Evolutionary conservation across 371 early-diverging fungal species (phyloP), one percentile per base, ranked within the genome.

Genomic region (Apophysomyces ossiformis): DNA sequence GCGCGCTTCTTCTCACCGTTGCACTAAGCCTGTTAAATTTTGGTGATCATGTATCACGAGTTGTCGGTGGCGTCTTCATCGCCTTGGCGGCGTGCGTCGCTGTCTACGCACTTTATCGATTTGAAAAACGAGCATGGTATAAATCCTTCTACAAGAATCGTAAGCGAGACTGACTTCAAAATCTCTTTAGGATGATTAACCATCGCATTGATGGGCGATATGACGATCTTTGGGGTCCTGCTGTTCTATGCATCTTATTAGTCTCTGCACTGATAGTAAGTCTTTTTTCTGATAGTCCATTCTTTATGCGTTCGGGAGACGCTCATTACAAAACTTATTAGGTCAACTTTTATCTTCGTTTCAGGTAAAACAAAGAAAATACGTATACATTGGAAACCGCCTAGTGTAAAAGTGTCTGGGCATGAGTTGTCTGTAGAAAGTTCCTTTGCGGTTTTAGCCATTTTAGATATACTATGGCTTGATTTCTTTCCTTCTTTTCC

Each of bases 11-110:
- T 4, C 86, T 91, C 1, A 89, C 89, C 7, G 81, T 96, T 5
- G 88, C 93, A 15, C 69, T 96, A 35, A 95, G 90, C 12, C 71
- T 96, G 66, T 74, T 96, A 36, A 96, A 96, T 78, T 93, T 93
- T 86, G 93, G 94, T 60, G 93, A 94, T 76, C 70, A 75, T 43
- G 80, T 89, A 0, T 90, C 91, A 12, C 86, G 87, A n/a, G 86
- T 91, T 65, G 87, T 90, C 32, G 94, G 92, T 13, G 86, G 89
- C 8, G 76, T 93, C 16, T 94, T 97, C 68, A 92, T 93, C 5
- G 75, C 73, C 66, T 71, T 75, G 37, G 47, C 77, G 39, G 73
- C 75, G 13, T 67, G 57, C 46, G 87, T 94, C 50, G 89, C 92
- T 71, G 72, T 94, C 39, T 96, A 96, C 69, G 92, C 96, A 1